Evolutionary conservation across 2,329 filamentous ascomycete genomes (phyloP), one percentile per base, ranked within the genome.

Genomic region (Microdochium trichocladiopsis): DNA sequence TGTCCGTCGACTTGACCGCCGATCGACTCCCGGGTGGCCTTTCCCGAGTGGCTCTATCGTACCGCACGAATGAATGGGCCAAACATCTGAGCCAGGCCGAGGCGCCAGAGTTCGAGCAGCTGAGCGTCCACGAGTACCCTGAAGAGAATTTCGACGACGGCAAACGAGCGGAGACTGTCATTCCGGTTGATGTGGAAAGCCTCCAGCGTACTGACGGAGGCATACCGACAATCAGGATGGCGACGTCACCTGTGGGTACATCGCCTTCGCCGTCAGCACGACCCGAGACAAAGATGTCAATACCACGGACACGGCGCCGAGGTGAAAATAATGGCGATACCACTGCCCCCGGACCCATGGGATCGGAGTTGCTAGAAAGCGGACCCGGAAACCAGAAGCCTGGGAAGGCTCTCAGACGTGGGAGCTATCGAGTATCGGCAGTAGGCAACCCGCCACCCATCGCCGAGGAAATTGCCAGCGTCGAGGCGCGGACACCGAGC

Each of bases 41-140:
- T 31, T 94, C 91, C 1, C 86, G 82, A 55, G 80, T 95, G 9
- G 87, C 91, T 2, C 74, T 90, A 65, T 88, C 87, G 0, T 95
- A 94, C 64, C 83, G 93, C 53, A 96, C 91, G 2, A 95, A 95
- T 58, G 93, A 97, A 70, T 97, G 93, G 93, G 90, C 91, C 0
- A 96, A 96, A 66, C 90, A 96, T 66, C 76, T 96, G 11, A 83
- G 84, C 56, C 73, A 80, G 43, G 91, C 93, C 6, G 92, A 96
- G 16, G 72, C 74, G 4, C 90, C 90, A 1, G 79, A 84, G 48
- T 68, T 79, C 1, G 85, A 90, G 8, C 78, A 83, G 2, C 66
- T 88, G 12, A 73, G 79, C 23, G 63, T 82, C 3, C 63, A 77
- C 56, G 66, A 76, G 59, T 54, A 69, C 60, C 56, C 70, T 56